Evolutionary conservation across 2,329 filamentous ascomycete genomes (phyloP), one percentile per base, ranked within the genome.

Genomic region (Penicillium freii): DNA sequence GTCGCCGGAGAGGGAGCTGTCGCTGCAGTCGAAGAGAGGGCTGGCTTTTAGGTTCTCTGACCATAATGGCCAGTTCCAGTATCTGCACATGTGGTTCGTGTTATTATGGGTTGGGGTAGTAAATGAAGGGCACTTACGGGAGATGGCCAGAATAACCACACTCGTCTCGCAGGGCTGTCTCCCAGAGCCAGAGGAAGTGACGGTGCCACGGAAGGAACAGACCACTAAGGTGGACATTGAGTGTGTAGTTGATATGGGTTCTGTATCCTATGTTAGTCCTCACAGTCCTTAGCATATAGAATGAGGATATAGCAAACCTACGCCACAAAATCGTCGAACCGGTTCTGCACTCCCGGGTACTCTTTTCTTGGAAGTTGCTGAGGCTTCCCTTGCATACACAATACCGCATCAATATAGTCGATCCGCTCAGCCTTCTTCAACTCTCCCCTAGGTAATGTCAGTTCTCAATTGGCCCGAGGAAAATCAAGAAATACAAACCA

Each of bases 1-100:
- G 59, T 81, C 75, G 7, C 80, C 79, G 4, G 72, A 73, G 62
- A 82, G 72, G 42, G 75, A 78, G 15, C 69, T 71, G 4, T 70
- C 75, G 52, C 73, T 77, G 21, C 80, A 79, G 62, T 82, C 78
- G 56, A 81, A 81, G 54, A 81, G 68, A 10, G 79, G 71, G 4
- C 78, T 80, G 60, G 67, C 75, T 23, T 66, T 57, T 17, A 76
- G 67, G 17, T 73, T 68, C 25, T 64, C 62, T 17, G 73, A 74
- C 53, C 70, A 76, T 25, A 73, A 68, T 5, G 72, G 65, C 77
- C 78, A 81, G 63, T 81, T 73, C 75, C 77, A 78, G 66, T 81
- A 81, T 10, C 71, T 71, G 11, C 11, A 13, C 31, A 33, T 6
- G 31, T 13, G 43, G 13, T 17, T 6, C 21, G 50, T 23, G 23